Percentiles rank a stretch among this genome's conserved stretches.
These are phyloP conservation scores for Pseudocercospora fuligena DNA, from an alignment of 2,329 filamentous ascomycete species.

Conservation along the genomic window DNA sequence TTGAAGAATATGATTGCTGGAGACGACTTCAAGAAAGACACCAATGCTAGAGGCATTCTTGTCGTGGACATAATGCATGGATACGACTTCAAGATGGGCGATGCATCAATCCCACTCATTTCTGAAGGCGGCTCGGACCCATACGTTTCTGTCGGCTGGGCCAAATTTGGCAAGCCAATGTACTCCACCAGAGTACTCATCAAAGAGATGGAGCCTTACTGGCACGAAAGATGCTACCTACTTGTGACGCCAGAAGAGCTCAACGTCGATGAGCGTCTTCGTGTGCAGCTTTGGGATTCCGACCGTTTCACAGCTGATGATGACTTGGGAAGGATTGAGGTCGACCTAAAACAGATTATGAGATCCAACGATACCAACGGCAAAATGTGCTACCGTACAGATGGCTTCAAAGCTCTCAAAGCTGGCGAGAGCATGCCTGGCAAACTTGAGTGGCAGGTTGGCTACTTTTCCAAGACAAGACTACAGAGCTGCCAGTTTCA, in stretches of 20 bases:
- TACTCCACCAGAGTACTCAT: conserved; percentile 69
- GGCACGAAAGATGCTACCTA: conserved; percentile 73
- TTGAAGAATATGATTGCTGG: conserved; percentile 78
- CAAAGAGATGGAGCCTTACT: conserved; percentile 69
- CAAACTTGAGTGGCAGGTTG: conserved; percentile 70
- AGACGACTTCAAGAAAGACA: conserved; percentile 80
- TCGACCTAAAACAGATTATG: conserved; percentile 70
- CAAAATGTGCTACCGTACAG: conserved; percentile 65
- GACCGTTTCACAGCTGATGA: conserved; percentile 75
- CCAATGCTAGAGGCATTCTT: conserved; percentile 66
- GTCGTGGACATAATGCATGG: conserved; percentile 70
- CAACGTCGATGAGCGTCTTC: conserved; percentile 67
- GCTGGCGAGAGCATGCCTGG: conserved; percentile 71
- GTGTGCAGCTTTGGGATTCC: conserved; percentile 76
- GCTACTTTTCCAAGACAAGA: conserved; percentile 70
- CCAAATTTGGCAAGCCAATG: conserved; percentile 74
- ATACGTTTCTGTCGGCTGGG: conserved; percentile 75
- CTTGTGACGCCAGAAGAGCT: conserved; percentile 72
- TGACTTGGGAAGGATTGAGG: conserved; percentile 73
- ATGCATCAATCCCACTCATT: conserved; percentile 64
- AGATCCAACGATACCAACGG: conserved; percentile 62
- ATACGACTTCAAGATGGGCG: conserved; percentile 72
- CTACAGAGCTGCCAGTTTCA: conserved; percentile 67
- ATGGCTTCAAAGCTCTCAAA: conserved; percentile 69
- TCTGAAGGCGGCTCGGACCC: conserved; percentile 66